Evolutionary conservation across 306 rosid species (phyloP), one percentile per base, ranked within the genome.

Genomic region (Rosa persica): DNA sequence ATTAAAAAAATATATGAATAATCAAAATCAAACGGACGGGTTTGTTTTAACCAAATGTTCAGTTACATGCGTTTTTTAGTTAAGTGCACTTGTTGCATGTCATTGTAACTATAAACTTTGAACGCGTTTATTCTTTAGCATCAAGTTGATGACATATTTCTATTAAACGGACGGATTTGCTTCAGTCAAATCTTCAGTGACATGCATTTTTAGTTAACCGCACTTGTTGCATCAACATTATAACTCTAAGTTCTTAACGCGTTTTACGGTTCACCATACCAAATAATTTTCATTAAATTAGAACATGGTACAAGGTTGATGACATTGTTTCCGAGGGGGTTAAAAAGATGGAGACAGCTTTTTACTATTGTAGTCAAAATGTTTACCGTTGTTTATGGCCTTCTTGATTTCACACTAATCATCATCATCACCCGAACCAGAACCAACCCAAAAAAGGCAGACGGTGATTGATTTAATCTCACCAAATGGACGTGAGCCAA

Each of bases 361-460:
- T 68, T 77, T 15, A 36, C 84, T 84, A 40, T 84, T 34, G 0
- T 49, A 23, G 79, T 83, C 81, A 83, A 83, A 49, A 39, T 78
- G 61, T 75, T 23, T 13, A n/a, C 79, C 77, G 78, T 68, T 67
- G 65, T 61, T 58, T 30, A 22, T 4, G n/a, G n/a, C 1, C 73
- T 72, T 80, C 82, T 84, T 78, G 47, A 22, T 6, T 48, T 30
- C 17, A 11, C 74, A 58, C 34, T 10, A 22, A 39, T 74, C 54
- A 22, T 22, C 2, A 74, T 22, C 9, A 22, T 13, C 5, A 34
- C 7, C 3, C 6, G 30, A 71, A 71, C n/a, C 27, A 44, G 36
- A 30, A 30, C 36, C 36, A 55, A 54, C 6, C 77, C 52, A 40
- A 40, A 40, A 40, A 75, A 64, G 69, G 42, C 23, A 4, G 22